Base-by-base conservation (phyloP, 129 eudicot species). In the Artemisia argyi region DNA sequence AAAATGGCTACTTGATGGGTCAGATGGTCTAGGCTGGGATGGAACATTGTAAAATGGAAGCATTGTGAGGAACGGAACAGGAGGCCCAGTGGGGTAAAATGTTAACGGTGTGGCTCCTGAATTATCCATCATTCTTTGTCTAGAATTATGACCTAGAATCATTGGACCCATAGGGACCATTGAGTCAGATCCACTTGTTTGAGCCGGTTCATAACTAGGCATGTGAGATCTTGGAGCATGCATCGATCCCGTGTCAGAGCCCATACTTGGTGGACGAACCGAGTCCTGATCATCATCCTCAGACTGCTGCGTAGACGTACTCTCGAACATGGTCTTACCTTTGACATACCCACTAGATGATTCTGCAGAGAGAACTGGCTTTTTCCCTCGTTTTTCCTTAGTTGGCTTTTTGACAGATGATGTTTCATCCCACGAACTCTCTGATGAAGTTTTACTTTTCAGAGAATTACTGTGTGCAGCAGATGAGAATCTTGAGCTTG, bases 31-130 rank as follows among this genome's bases (percentile, higher is more conserved):
- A 3, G 84, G 56, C 52, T 84, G 92, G 63, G 89, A 82, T 30
- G 88, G 89, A 35, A 79, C 68, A 19, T 87, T 79, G 68, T 81
- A 81, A 0, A 87, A 72, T 0, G 89, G 91, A 66, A 92, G 95
- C 98, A 92, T 89, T 22, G 98, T 85, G 50, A 93, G 47, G 62
- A 93, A 93, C 9, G 96, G 98, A 68, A 93, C 91, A 42, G 98
- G 98, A n/a, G 98, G 98, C 18, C 98, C 98, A 11, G 98, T 87
- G 20, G 98, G 95, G 73, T 85, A 89, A 68, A 93, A 93, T 55
- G 92, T 81, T 19, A 83, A 77, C 15, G 91, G 83, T 42, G 79
- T 19, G 8, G 67, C 62, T 74, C 87, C 98, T 16, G 91, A 81
- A 75, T 78, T 87, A 67, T 89, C 96, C 75, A 65, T 68, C 82